Evolutionary conservation across 2,329 filamentous ascomycete genomes (phyloP), one percentile per base, ranked within the genome.

Genomic region (Teratosphaeria zuluensis): DNA sequence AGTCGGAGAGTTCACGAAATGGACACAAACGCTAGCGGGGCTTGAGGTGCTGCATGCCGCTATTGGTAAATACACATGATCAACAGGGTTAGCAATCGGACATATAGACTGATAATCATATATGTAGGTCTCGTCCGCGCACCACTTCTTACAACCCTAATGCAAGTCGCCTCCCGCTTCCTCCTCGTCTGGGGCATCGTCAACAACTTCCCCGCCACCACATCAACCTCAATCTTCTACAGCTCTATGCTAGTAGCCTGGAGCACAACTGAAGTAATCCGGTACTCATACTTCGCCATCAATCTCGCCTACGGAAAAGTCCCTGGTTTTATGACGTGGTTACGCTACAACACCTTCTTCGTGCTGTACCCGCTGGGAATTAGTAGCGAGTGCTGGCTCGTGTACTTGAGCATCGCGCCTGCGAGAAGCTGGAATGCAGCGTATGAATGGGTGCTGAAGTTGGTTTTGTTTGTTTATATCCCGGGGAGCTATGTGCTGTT

Each of bases 321-420:
- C 32, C 89, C 91, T 0, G 72, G 68, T 0, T 77, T 80, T 60
- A 81, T 96, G 70, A 84, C 84, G 42, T 95, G 90, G 88, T 77
- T 95, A 74, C 81, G 91, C 59, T 85, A 96, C 76, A 96, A 95
- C 74, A 91, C 89, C 7, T 99, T 99, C 76, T 90, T 90, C 68
- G 77, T 96, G 42, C 82, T 99, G 24, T 99, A 99, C 75, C 94
- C 94, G 0, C 73, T 97, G 60, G 94, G 94, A 51, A 96, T 97
- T 70, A 80, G 82, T 48, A 94, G 89, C 76, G 94, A 99, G 80
- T 89, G 88, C 68, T 84, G 82, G 74, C 81, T 96, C 68, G 85
- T 97, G 56, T 90, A 85, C 71, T 78, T 81, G 58, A 66, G 89
- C 1, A 81, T 87, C 54, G 79, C 75, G 12, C 85, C 88, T 1